Conservation (phyloP, 2,329 filamentous ascomycete species). For the Cladobotryum protrusum region DNA sequence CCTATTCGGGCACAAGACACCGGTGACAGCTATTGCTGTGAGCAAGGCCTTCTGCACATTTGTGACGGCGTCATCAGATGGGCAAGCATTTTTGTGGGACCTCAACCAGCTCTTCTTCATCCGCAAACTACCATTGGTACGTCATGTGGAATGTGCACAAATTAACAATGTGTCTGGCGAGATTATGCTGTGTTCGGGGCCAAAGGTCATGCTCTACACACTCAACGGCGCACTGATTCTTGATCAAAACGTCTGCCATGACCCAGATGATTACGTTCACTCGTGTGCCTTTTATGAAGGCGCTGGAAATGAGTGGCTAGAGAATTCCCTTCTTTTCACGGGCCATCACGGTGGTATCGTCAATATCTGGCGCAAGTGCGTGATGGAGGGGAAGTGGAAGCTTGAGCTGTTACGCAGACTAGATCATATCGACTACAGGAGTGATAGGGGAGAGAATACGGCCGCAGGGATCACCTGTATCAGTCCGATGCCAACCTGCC, state of each 20-base stretch:
- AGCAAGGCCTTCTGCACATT: conserved; percentile 86
- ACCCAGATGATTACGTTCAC: conserved; percentile 67
- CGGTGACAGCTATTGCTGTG: conserved; percentile 75
- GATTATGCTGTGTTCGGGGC: conserved; percentile 75
- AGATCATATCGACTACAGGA: conserved; percentile 67
- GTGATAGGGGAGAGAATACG: conserved; percentile 51
- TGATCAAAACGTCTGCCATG: conserved; percentile 70
- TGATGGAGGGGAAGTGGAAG: conserved; percentile 58
- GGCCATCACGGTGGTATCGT: conserved; percentile 80
- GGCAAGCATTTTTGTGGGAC: conserved; percentile 86
- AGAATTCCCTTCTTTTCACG: conserved; percentile 79
- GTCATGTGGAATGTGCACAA: conserved; percentile 63
- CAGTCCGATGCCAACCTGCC: conserved; percentile 69
- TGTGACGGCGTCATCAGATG: conserved; percentile 74
- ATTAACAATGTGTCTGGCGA: conserved; percentile 91
- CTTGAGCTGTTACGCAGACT: conserved; percentile 75
- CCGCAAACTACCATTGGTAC: conserved; percentile 57
- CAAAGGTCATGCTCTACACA: conserved; percentile 71
- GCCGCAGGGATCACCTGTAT: conserved; percentile 79
- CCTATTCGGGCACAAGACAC: conserved; percentile 83
- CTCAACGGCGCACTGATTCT: conserved; percentile 81
- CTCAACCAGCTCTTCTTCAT: conserved; percentile 86
- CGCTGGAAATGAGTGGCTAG: conserved; percentile 82
- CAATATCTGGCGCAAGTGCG: conserved; percentile 63
- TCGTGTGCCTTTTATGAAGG: conserved; percentile 92